Base-by-base conservation (phyloP, 2,329 filamentous ascomycete species). In the Aspergillus jensenii region DNA sequence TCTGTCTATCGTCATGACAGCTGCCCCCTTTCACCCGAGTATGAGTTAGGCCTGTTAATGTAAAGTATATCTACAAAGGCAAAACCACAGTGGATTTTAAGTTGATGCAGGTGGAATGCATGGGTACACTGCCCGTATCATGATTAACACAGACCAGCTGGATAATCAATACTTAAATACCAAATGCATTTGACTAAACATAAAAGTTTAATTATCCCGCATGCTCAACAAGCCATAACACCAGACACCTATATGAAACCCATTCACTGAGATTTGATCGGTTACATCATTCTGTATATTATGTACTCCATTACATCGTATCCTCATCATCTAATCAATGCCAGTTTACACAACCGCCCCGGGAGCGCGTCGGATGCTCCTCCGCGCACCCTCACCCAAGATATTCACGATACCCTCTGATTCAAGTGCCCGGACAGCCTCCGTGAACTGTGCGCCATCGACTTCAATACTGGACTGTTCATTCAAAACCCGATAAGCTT, bases 401-500 rank as follows among this genome's bases (percentile, higher is more conserved):
- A 98, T 81, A 76, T 90, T 90, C 57, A 97, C 82, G 33, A 85
- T 79, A 0, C 93, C 95, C 77, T 98, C 95, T 62, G 89, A 85
- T 80, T 99, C 93, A 59, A 98, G 78, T 11, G 83, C 80, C 62
- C 89, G 82, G 73, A 98, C 84, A 12, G 87, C 89, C 74, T 97
- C 93, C 12, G 85, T 84, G 72, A 99, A 95, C 73, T 98, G 93
- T 9, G 81, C 77, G 40, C 85, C 82, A 68, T 97, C 93, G 9
- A 98, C 81, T 11, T 86, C 81, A 48, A 82, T 78, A 58, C 89
- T 80, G 68, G 86, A 87, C 63, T 85, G 83, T 70, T 96, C 95
- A 45, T 82, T 81, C 53, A 99, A 75, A 63, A 82, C 84, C 68
- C 87, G 87, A 59, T 86, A 84, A 4, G 96, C 84, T 55, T 99